Conservation (phyloP, 2,329 filamentous ascomycete genomes). For the Sporothrix pseudoabietina region DNA sequence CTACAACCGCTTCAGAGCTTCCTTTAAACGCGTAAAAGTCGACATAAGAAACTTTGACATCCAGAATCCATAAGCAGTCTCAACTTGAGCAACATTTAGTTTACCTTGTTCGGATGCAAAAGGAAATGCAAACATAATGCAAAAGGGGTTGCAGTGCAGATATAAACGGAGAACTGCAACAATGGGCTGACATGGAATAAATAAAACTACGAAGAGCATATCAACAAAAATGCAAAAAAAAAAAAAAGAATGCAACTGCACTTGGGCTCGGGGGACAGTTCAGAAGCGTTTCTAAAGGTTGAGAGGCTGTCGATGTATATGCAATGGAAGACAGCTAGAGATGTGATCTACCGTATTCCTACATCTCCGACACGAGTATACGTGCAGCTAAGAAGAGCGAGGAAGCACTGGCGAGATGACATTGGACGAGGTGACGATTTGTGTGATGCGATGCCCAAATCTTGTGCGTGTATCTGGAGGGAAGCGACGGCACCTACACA, state of each 20-base stretch:
- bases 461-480: neutral
- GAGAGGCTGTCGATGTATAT: neutral
- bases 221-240: constrained; percentile 1
- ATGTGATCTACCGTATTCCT: neutral
- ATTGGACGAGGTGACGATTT: neutral
- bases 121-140: neutral
- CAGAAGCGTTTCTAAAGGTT: neutral
- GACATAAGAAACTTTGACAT: neutral
- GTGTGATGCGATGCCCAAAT: neutral
- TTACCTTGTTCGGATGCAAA: neutral
- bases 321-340: neutral
- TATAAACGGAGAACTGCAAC: neutral
- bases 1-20: neutral
- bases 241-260: no score
- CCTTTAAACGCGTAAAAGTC: neutral
- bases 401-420: neutral
- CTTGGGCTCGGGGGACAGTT: neutral
- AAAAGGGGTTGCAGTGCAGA: constrained; percentile 8
- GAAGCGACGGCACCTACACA: neutral
- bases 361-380: neutral
- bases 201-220: neutral
- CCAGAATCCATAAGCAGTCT: neutral
- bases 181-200: neutral
- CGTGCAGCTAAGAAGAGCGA: neutral
- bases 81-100: neutral